Evolutionary conservation across 1,139 yeast species (phyloP).

Genomic region (Kodamaea sp.): DNA sequence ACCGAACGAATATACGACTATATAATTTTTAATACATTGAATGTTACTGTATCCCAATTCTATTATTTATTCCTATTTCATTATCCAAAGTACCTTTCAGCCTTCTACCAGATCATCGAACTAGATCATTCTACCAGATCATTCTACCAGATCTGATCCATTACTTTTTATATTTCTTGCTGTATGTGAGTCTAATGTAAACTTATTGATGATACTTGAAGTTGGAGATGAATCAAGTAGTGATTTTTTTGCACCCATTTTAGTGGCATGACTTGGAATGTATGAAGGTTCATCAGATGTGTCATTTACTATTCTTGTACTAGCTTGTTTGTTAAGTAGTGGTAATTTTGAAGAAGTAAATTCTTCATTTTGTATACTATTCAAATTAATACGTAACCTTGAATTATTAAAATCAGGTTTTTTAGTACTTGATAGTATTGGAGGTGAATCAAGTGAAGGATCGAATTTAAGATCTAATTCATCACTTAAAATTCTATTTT

Average conservation of each 20-base stretch:
- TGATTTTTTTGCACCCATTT: constrained; percentile 4
- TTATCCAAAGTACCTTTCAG: neutral
- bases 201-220: constrained; percentile 14
- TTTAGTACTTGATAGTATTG: constrained; percentile 10
- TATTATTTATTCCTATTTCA: no score
- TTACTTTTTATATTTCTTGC: constrained; percentile 23
- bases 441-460: constrained; percentile 32
- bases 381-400: constrained; percentile 16
- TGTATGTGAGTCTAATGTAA: constrained; percentile 12
- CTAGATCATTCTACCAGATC: constrained; percentile 30
- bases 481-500: constrained; percentile 19
- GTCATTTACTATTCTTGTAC: constrained; percentile 19
- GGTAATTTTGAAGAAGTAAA: constrained; percentile 20
- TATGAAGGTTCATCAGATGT: constrained; percentile 1
- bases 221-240: constrained; percentile 11
- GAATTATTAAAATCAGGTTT: constrained; percentile 15
- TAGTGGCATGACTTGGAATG: constrained; percentile 5
- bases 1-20: constrained; percentile 11
- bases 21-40: no score
- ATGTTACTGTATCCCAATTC: no score
- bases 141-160: constrained; percentile 29
- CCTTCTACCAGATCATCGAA: no score
- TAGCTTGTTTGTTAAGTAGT: constrained; percentile 35
- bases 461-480: constrained; percentile 31
- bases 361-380: constrained; percentile 8